Evolutionary conservation across 1,139 yeast genomes (phyloP).

Genomic region (Meyerozyma smithsonii): DNA sequence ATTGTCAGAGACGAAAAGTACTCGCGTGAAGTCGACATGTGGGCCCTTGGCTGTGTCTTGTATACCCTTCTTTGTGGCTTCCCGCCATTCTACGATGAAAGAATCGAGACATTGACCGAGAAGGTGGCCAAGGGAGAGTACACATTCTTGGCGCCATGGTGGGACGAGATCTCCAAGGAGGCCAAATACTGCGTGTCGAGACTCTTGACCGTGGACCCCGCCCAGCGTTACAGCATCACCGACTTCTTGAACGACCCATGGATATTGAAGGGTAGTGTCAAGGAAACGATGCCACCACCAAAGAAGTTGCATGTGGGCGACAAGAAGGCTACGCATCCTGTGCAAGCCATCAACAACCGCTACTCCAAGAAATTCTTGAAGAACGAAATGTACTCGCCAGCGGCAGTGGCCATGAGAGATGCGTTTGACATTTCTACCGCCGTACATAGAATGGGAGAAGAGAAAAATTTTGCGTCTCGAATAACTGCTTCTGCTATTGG

Average conservation of each 20-base stretch:
- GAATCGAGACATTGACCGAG: constrained; percentile 51
- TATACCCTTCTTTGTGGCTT: constrained; percentile 59
- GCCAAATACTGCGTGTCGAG: constrained; percentile 66
- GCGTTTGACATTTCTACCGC: constrained; percentile 95
- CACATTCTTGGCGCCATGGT: constrained; percentile 57
- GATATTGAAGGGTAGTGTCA: constrained; percentile 37
- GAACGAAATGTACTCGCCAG: constrained; percentile 61
- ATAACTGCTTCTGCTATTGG: constrained; percentile 19
- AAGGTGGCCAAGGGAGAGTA: constrained; percentile 58
- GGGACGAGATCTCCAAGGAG: constrained; percentile 53
- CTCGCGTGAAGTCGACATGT: constrained; percentile 59
- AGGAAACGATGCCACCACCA: constrained; percentile 4
- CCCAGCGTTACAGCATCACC: constrained; percentile 68
- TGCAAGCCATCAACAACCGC: background rate
- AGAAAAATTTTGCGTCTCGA: constrained; percentile 48
- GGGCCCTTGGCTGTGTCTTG: constrained; percentile 62
- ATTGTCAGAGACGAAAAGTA: constrained; percentile 55
- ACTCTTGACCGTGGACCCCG: constrained; percentile 79
- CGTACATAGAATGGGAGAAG: constrained; percentile 90
- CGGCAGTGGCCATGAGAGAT: constrained; percentile 87
- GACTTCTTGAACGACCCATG: constrained; percentile 84
- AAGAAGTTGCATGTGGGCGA: constrained; percentile 2
- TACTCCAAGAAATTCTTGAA: constrained; percentile 4
- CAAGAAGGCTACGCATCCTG: constrained; percentile 1
- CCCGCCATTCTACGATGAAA: constrained; percentile 59